Conservation (phyloP, 1,284 basidiomycete species). For the Prillingera fragicola region DNA sequence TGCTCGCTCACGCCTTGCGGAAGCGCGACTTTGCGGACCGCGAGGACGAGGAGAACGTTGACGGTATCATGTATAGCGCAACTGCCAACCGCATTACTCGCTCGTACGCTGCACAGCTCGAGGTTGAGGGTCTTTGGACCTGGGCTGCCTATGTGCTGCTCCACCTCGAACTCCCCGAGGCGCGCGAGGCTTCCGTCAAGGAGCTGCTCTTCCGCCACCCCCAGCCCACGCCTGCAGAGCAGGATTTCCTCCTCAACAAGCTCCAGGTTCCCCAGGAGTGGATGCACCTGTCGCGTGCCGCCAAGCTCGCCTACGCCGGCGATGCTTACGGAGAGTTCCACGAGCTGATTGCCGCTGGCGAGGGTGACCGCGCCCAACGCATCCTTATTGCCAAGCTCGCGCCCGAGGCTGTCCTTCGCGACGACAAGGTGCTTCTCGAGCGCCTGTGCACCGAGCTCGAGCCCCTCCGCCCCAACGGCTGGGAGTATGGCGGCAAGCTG, state of each 20-base stretch:
- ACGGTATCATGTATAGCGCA: conserved; percentile 62
- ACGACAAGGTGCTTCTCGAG: conserved; percentile 68
- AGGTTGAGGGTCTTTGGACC: conserved; percentile 71
- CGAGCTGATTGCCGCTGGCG: conserved; percentile 64
- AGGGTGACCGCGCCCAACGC: conserved; percentile 70
- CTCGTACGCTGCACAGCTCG: conserved; percentile 81
- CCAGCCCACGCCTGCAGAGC: conserved; percentile 62
- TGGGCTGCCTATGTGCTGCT: conserved; percentile 85
- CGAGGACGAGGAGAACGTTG: conserved; percentile 50
- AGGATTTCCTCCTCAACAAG: conserved; percentile 67
- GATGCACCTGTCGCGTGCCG: conserved; percentile 63
- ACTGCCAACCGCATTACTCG: conserved; percentile 76
- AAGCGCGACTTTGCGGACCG: conserved; percentile 82
- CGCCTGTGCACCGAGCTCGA: conserved; percentile 68
- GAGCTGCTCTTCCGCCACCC: conserved; percentile 74
- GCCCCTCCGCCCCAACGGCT: conserved; percentile 61
- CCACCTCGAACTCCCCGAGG: conserved; percentile 70
- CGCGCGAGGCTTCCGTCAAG: conserved; percentile 73
- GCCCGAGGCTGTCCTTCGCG: conserved; percentile 78
- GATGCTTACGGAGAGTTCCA: conserved; percentile 72
- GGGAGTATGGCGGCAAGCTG: conserved; percentile 65
- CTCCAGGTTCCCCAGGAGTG: conserved; percentile 75
- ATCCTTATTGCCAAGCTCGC: conserved; percentile 77
- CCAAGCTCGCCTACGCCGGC: conserved; percentile 43
- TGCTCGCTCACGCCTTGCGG: conserved; percentile 75